A percentile compares a stretch with the other conserved stretches of the same genome.
phyloP scores from a whole-genome alignment of 1,139 yeast genomes.

The Pichia sp. region DNA sequence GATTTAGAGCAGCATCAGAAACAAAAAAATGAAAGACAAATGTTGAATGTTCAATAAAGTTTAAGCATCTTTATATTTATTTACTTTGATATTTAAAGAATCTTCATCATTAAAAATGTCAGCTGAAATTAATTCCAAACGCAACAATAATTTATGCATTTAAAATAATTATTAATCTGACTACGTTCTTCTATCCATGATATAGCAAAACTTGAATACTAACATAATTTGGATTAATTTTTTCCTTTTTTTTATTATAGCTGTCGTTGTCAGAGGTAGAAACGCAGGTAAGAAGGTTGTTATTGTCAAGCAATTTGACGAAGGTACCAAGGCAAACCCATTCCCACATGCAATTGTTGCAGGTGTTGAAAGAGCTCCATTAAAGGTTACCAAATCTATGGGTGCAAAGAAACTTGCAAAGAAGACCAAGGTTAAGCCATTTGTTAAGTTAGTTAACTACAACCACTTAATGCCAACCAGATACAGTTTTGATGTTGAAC shows the following conservation, averaged over 20 bases:
- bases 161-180: too few relatives aligned
- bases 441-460: constrained; percentile 99
- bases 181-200: too few relatives aligned
- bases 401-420: constrained; percentile 95
- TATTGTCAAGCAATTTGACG: constrained; percentile 97
- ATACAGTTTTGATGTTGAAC: constrained; percentile 96
- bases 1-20: too few relatives aligned
- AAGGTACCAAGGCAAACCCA: constrained; percentile 98
- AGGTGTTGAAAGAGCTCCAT: constrained; percentile 98
- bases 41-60: too few relatives aligned
- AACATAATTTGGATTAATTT: constrained; percentile 3
- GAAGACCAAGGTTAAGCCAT: constrained; percentile 99
- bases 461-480: constrained; percentile 99
- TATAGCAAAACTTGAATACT: constrained; percentile 3
- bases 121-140: too few relatives aligned
- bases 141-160: too few relatives aligned
- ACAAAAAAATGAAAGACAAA: too few relatives aligned
- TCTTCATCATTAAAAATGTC: too few relatives aligned
- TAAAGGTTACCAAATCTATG: constrained; percentile 92
- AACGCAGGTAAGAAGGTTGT: constrained; percentile 99
- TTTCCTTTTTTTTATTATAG: constrained; percentile 34
- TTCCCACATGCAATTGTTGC: constrained; percentile 99
- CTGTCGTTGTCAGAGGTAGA: constrained; percentile 99
- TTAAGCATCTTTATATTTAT: too few relatives aligned
- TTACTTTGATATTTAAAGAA: too few relatives aligned